Evolutionary conservation across 495 filamentous ascomycete species (phyloP).

Genomic region (Penicillium nucicola): DNA sequence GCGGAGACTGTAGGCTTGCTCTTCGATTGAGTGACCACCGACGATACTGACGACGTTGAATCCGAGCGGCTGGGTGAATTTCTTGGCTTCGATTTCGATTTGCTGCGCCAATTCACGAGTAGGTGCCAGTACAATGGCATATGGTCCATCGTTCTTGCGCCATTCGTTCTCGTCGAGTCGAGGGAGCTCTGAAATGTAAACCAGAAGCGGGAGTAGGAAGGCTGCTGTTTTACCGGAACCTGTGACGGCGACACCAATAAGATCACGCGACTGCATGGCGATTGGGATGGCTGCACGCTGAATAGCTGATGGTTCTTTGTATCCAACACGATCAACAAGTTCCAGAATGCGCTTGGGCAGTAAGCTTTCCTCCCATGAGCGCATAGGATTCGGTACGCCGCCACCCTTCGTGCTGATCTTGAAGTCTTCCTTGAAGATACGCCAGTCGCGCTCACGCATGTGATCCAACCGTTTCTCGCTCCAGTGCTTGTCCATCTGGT

Average conservation of each 20-base stretch:
- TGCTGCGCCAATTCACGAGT: constrained; percentile 99
- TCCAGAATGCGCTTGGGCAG: constrained; percentile 79
- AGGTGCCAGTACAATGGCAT: constrained; percentile 92
- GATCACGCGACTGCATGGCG: constrained; percentile 85
- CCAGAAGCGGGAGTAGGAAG: constrained; percentile 90
- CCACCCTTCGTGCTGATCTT: constrained; percentile 93
- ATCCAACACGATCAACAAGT: constrained; percentile 81
- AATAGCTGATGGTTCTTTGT: constrained; percentile 88
- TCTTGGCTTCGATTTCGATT: constrained; percentile 91
- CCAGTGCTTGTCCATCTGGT: constrained; percentile 86
- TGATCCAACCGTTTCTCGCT: constrained; percentile 92
- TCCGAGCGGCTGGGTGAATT: constrained; percentile 86
- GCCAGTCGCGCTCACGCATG: constrained; percentile 98
- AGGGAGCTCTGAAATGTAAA: constrained; percentile 92
- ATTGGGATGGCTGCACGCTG: constrained; percentile 96
- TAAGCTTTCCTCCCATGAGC: constrained; percentile 83
- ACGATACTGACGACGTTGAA: constrained; percentile 97
- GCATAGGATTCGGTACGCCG: constrained; percentile 92
- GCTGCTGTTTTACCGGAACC: constrained; percentile 98
- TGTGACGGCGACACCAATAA: constrained; percentile 97
- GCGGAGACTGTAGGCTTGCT: constrained; percentile 89
- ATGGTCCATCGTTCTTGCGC: constrained; percentile 89
- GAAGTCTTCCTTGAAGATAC: constrained; percentile 99
- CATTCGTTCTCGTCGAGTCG: constrained; percentile 75
- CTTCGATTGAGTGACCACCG: constrained; percentile 92